Percentiles rank a stretch among this genome's conserved stretches.
Conservation (phyloP, 176 grass and related monocot species). For the Phragmites australis region DNA sequence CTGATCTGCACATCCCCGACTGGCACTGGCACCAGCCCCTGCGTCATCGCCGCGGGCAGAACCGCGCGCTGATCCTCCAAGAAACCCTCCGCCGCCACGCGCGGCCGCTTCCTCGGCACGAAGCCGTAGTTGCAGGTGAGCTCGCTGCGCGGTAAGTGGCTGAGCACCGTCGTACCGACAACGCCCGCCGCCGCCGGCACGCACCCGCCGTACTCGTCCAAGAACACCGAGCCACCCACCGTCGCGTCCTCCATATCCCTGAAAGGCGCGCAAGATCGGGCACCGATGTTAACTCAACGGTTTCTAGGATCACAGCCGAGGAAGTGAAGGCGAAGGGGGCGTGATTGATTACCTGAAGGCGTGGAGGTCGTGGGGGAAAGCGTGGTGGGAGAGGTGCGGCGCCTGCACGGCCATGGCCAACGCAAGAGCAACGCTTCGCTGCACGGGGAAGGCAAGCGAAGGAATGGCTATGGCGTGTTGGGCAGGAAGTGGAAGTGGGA, state of each 20-base stretch:
- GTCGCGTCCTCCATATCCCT: background rate
- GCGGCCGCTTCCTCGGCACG: constrained; percentile 40
- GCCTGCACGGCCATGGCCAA: constrained; percentile 59
- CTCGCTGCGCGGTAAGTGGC: constrained; percentile 24
- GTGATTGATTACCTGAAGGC: no score
- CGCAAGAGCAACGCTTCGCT: no score
- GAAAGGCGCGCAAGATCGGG: no score
- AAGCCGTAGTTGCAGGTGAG: constrained; percentile 9
- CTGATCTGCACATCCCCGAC: background rate
- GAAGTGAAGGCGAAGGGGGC: no score
- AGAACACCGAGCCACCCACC: background rate
- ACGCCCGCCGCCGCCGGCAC: background rate
- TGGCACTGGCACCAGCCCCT: background rate
- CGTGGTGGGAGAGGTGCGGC: constrained; percentile 24
- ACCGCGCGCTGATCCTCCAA: background rate
- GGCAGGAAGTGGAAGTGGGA: background rate
- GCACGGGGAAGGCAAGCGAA: background rate
- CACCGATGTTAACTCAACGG: no score
- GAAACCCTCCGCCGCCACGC: background rate
- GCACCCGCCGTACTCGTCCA: background rate
- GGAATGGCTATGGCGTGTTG: background rate
- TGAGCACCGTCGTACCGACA: background rate
- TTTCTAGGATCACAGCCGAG: no score
- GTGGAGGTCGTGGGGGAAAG: background rate
- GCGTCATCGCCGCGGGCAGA: background rate